These are phyloP conservation scores for Clavispora carvajalis DNA, from an alignment of 805 yeast genomes.

Conservation along the genomic window DNA sequence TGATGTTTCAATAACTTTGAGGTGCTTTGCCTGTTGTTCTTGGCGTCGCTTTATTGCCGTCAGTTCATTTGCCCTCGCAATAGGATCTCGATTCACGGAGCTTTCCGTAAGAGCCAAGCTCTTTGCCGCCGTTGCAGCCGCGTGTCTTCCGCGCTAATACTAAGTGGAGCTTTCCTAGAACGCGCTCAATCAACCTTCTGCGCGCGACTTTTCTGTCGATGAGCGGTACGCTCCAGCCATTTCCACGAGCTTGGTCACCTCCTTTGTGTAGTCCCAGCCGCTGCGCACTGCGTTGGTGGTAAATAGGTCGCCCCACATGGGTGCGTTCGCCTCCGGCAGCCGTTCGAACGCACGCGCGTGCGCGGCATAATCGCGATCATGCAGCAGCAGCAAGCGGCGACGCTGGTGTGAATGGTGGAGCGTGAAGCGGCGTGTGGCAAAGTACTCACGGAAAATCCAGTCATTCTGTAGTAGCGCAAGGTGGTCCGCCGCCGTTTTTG, in stretches of 20 bases:
- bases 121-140: no score
- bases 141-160: no score
- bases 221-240: conserved; percentile 7
- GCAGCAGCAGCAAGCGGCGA: conserved; percentile 6
- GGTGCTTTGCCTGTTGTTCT: no score
- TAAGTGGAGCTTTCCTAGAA: no score
- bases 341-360: neutral
- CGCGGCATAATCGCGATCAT: neutral
- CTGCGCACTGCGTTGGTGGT: conserved; percentile 18
- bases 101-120: no score
- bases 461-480: conserved; percentile 21
- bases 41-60: no score
- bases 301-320: conserved; percentile 25
- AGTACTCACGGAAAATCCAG: conserved; percentile 22
- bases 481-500: conserved; percentile 21
- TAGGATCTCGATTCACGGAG: no score
- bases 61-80: no score
- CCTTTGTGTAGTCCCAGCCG: conserved; percentile 19
- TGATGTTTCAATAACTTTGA: no score
- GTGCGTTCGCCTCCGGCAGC: conserved; percentile 5
- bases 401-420: conserved; percentile 26
- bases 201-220: no score
- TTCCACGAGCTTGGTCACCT: conserved; percentile 11
- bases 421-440: conserved; percentile 19
- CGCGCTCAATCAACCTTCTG: no score